Conservation (phyloP, 208 protist species). For the Leishmania mexicana region DNA sequence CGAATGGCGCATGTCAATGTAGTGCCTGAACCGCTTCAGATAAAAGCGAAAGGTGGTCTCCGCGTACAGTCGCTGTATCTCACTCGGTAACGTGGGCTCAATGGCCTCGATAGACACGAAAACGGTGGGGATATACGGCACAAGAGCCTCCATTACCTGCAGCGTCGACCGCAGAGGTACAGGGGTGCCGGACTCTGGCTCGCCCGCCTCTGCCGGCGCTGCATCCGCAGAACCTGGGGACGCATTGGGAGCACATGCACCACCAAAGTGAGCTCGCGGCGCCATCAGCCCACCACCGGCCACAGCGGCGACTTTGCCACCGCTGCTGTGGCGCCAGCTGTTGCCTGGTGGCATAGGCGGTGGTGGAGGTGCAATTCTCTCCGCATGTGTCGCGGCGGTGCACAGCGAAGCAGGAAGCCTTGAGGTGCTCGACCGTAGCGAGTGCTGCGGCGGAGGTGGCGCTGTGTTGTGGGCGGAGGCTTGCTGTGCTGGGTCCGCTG, state of each 20-base stretch:
- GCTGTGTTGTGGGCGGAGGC: not conserved
- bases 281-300: not conserved
- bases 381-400: not conserved
- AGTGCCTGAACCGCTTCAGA: constrained; percentile 75
- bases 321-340: not conserved
- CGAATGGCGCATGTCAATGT: constrained; percentile 67
- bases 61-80: constrained; percentile 52
- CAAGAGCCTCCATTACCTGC: constrained; percentile 65
- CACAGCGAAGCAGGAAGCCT: not conserved
- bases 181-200: not conserved
- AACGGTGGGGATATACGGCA: constrained; percentile 84
- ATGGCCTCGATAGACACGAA: constrained; percentile 64
- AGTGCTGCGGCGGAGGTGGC: not conserved
- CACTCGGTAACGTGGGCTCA: constrained; percentile 45
- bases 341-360: constrained; percentile 2
- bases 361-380: constrained; percentile 1
- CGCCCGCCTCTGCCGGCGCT: not conserved
- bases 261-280: not conserved
- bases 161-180: constrained; percentile 30
- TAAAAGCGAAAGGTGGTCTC: constrained; percentile 63
- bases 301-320: not conserved
- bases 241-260: not conserved
- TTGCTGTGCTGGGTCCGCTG: not conserved
- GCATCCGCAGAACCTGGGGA: not conserved
- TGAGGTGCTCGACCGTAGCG: not conserved